Percentiles rank a stretch among this genome's conserved stretches.
phyloP scores from a whole-genome alignment of 164 flowering plant genomes.

The Malania oleifera region DNA sequence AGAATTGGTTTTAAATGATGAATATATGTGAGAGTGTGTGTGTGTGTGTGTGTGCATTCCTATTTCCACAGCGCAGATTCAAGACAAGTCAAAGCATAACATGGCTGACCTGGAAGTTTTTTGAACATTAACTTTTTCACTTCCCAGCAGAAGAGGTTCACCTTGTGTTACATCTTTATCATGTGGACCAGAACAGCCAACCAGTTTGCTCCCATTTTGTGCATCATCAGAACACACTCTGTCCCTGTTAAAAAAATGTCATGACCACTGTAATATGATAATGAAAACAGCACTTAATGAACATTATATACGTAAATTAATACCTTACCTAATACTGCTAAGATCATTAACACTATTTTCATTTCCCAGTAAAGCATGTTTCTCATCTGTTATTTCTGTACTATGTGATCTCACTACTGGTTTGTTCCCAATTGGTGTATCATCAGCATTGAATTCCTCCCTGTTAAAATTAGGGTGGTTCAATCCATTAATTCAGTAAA shows the following conservation, averaged over 20 bases:
- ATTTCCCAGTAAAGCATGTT: conserved; percentile 17
- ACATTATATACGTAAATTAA: not conserved
- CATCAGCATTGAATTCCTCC: conserved; percentile 17
- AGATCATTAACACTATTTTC: conserved; percentile 11
- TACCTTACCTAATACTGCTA: conserved; percentile 15
- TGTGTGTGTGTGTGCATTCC: too few relatives aligned
- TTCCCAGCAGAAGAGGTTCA: not conserved
- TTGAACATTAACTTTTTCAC: conserved; percentile 9
- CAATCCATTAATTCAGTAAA: conserved; percentile 2
- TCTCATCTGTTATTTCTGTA: conserved; percentile 14
- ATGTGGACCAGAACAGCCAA: not conserved
- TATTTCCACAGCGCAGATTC: not conserved
- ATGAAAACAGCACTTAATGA: not conserved
- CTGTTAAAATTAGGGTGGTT: conserved; percentile 18
- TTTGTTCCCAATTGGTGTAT: conserved; percentile 22
- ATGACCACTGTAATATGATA: not conserved
- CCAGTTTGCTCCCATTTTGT: not conserved
- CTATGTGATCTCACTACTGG: conserved; percentile 14
- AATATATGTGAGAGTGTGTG: too few relatives aligned
- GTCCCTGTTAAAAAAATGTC: not conserved
- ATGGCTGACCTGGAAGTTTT: conserved; percentile 14
- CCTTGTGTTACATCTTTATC: not conserved
- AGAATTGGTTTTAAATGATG: too few relatives aligned
- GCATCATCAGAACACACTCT: not conserved
- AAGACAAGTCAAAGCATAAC: not conserved